Evolutionary conservation across 2,329 filamentous ascomycete species (phyloP), one percentile per base, ranked within the genome.

Genomic region (Botryosphaeria agaves): DNA sequence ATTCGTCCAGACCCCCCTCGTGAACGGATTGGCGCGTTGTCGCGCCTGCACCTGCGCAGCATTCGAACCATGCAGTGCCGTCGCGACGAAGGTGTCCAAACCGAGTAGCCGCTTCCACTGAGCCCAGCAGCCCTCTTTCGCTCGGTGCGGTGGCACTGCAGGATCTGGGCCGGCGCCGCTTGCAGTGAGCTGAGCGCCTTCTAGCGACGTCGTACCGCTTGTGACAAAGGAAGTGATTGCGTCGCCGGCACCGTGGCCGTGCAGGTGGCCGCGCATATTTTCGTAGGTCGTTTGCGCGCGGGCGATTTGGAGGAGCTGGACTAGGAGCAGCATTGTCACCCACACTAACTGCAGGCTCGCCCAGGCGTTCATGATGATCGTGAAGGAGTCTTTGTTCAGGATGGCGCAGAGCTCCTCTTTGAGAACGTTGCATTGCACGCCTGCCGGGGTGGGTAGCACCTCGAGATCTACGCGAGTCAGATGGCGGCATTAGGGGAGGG

Each of bases 241-340:
- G 15, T 59, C 61, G 35, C 56, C 57, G 32, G 58, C 61, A 23
- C 61, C 63, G 31, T 62, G 53, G 32, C 62, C 64, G 37, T 77
- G 65, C 34, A 73, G 67, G 36, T 84, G 67, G 30, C 82, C 78
- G 38, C 76, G 75, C 85, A 98, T 95, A 52, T 85, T 92, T 55
- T 98, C 89, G 55, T 81, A 95, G 0, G 89, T 98, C 1, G 89
- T 98, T 62, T 92, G 77, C 34, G 85, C 91, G 36, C 84, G 75
- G 0, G 84, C 79, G 30, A 98, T 76, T 49, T 98, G 89, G 30
- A 94, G 66, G 30, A 94, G 73, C 50, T 98, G 91, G 4, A 95
- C 91, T 39, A 84, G 78, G 35, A 94, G 66, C 19, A 98, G 73
- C 85, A 98, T 95, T n/a, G 78, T 76, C 3, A 95, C 82, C 89